Evolutionary conservation across 2,329 filamentous ascomycete genomes (phyloP).

Genomic region (Stagonosporopsis chrysanthemi): DNA sequence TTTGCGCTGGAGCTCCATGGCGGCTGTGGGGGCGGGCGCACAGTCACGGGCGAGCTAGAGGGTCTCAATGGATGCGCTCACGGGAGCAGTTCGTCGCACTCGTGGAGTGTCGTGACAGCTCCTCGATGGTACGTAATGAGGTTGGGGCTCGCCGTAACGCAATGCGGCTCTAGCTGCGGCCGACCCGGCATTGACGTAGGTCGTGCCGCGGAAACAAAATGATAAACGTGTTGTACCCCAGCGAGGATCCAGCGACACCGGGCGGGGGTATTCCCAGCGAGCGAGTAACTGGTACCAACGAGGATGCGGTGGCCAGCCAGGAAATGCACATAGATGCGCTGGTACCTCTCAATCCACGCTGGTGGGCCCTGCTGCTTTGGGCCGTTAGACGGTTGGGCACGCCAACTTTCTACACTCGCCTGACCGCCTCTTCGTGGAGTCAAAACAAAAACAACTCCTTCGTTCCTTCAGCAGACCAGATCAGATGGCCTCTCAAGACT

Average conservation of each 20-base stretch:
- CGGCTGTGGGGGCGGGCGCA: slow-evolving; percentile 34
- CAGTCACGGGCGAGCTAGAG: slow-evolving; percentile 28
- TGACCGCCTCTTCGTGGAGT: slow-evolving; percentile 15
- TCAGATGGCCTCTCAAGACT: slow-evolving; percentile 45
- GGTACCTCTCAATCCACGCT: slow-evolving; percentile 11
- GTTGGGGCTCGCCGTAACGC: slow-evolving; percentile 15
- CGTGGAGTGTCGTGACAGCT: slow-evolving; percentile 41
- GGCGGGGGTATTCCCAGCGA: slow-evolving; percentile 13
- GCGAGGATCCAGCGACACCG: slow-evolving; percentile 11
- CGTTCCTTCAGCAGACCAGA: slow-evolving; percentile 18
- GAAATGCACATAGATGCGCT: slow-evolving; percentile 11
- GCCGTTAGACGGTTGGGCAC: slow-evolving; percentile 19
- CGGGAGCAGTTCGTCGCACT: slow-evolving; percentile 29
- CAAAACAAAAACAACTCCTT: slow-evolving; percentile 12
- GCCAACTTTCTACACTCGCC: slow-evolving; percentile 11
- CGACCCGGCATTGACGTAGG: slow-evolving; percentile 32
- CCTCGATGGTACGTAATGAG: slow-evolving; percentile 17
- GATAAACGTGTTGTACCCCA: slow-evolving; percentile 11
- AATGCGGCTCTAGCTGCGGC: slow-evolving; percentile 19
- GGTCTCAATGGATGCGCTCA: slow-evolving; percentile 10
- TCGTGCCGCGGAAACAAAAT: not conserved
- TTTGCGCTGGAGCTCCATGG: slow-evolving; percentile 74
- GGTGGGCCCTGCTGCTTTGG: slow-evolving; percentile 21
- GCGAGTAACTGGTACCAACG: not conserved
- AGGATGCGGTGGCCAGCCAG: slow-evolving; percentile 4